Evolutionary conservation across 768 basidiomycete species (phyloP), one percentile per base, ranked within the genome.

Genomic region (Pluteus cervinus): DNA sequence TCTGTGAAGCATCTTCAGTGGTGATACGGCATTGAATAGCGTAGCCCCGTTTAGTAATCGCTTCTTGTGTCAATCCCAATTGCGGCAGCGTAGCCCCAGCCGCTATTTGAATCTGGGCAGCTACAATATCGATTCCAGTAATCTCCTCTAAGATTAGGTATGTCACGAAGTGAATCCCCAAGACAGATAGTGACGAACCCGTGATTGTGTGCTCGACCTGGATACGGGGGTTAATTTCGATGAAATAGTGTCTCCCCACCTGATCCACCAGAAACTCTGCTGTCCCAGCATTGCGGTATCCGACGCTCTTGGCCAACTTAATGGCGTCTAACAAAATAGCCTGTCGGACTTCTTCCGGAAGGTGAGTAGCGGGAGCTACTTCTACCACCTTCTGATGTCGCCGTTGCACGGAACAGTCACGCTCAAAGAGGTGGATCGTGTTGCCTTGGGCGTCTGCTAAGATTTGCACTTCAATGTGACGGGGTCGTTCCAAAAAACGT

Each of bases 171-270:
- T 21, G 25, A 29, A 26, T 35, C 31, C 41, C 31, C 18, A 39
- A n/a, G n/a, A 14, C 36, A 29, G 28, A 24, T 12, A 39, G 41
- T 40, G 26, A 57, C 66, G 36, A 48, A 89, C 91, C 91, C 43
- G 96, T 97, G 58, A 98, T 97, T 40, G 96, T 98, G 63, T 98
- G 96, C 58, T 98, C 96, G 63, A 99, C 96, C 62, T 99, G 96
- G 53, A 99, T 97, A 66, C 96, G 91, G 21, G 96, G 92, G 63
- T 97, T 97, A 52, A 99, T 97, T 65, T 99, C 96, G 54, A 99
- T 98, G 68, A 99, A 98, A 65, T 98, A 98, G 63, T 96, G 91
- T 50, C 92, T 75, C 51, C 89, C 91, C 71, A 86, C 79, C 57
- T 92, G 87, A 62, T 98, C 96, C 45, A 98, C 92, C 61, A 99